These are phyloP conservation scores for Aureobasidium pullulans DNA, from an alignment of 2,329 filamentous ascomycete species.

Conservation along the genomic window DNA sequence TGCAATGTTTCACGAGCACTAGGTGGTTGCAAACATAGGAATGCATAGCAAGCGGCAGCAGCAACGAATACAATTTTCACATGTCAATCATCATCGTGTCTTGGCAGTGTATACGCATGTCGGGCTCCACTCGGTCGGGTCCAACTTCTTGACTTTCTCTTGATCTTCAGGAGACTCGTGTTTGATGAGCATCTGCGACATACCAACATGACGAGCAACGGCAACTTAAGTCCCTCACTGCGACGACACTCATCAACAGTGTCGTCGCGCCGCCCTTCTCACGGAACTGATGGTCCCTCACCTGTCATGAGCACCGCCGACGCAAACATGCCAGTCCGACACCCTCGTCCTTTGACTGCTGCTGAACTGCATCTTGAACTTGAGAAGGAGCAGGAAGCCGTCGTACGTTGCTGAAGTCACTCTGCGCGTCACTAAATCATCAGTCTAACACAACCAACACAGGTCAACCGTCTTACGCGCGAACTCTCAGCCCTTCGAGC, in stretches of 20 bases:
- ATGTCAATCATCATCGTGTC: slow-evolving; percentile 3
- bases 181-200: neutral
- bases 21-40: neutral
- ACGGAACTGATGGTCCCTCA: slow-evolving; percentile 18
- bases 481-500: slow-evolving; percentile 79
- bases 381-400: slow-evolving; percentile 91
- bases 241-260: slow-evolving; percentile 26
- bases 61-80: slow-evolving; percentile 8
- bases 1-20: neutral
- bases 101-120: neutral
- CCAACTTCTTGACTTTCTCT: neutral
- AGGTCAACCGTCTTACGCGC: slow-evolving; percentile 89
- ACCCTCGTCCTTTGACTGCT: slow-evolving; percentile 79
- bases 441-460: slow-evolving; percentile 7
- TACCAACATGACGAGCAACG: slow-evolving; percentile 6
- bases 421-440: no score
- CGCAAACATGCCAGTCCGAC: slow-evolving; percentile 56
- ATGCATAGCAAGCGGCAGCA: neutral
- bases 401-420: no score
- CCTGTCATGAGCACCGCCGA: neutral
- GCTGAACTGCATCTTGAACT: slow-evolving; percentile 83
- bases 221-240: neutral
- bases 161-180: neutral
- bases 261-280: slow-evolving; percentile 40
- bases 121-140: neutral